Evolutionary conservation across 768 basidiomycete genomes (phyloP), one percentile per base, ranked within the genome.

Genomic region (Kwoniella botswanensis): DNA sequence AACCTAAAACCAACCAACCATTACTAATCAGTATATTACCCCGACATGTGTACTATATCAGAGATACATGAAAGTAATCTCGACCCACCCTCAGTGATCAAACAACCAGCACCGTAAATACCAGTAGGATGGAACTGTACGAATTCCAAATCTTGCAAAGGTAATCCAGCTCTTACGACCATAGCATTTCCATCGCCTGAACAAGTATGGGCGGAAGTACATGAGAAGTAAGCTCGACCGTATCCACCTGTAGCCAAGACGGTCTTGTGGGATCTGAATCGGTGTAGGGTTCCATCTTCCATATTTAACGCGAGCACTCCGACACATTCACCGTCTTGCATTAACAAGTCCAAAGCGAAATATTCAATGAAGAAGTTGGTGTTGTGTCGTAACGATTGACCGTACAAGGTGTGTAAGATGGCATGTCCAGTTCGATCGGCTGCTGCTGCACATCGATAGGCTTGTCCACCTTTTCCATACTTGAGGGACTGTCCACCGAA

Each of bases 51-150:
- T 35, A 35, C 35, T 35, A 35, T 7, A 35, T 35, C 4, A 35
- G 54, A 26, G 44, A 10, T 42, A 64, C 50, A n/a, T 18, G 21
- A 55, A 10, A 22, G 11, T 22, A 54, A 15, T 58, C 15, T 18
- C 50, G n/a, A 79, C 85, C 65, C 72, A 92, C 94, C 95, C 87
- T 98, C 96, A 13, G 96, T 98, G 82, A 99, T 99, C 75, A 99
- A 88, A 85, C 97, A 99, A 59, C 97, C 97, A 78, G 97, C 96
- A 75, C 97, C 97, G 82, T 98, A 99, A 80, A 99, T 98, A 85
- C 97, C 97, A 57, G 97, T 98, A 2, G 97, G 97, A 84, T 98
- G 97, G 93, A 99, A 99, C 84, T 99, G 97, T n/a, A 98, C 95
- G 83, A 99, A 99, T 85, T 99, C 97, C 71, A 92, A 84, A 85